Percentiles rank a stretch among this genome's conserved stretches.
Evolutionary conservation across 345 rosid species (phyloP).

Genomic region (Aquilaria malaccensis): DNA sequence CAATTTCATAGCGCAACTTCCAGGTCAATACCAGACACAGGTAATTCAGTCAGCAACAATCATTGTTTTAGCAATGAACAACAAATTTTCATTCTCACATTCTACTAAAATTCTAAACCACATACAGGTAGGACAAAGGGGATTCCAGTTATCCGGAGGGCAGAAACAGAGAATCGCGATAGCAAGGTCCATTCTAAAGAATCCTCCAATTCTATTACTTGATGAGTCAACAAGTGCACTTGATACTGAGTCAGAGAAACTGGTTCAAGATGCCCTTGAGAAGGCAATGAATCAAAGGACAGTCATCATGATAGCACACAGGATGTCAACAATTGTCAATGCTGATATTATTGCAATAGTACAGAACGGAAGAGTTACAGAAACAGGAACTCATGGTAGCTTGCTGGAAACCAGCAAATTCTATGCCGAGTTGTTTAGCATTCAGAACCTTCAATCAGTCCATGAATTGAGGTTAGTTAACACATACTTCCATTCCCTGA

Average conservation of each 20-base stretch:
- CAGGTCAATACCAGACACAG: conserved; percentile 45
- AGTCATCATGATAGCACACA: conserved; percentile 52
- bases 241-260: conserved; percentile 51
- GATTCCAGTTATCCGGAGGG: conserved; percentile 64
- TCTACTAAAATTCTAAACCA: neutral
- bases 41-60: conserved; percentile 11
- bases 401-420: conserved; percentile 35
- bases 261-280: conserved; percentile 60
- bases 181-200: conserved; percentile 57
- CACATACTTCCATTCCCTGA: neutral
- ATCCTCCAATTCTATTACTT: conserved; percentile 58
- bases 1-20: conserved; percentile 42
- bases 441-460: conserved; percentile 35
- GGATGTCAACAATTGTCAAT: conserved; percentile 51
- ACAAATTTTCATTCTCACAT: neutral
- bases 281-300: conserved; percentile 53
- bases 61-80: neutral
- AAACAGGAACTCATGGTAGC: conserved; percentile 51
- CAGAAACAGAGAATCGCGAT: conserved; percentile 68
- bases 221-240: conserved; percentile 79
- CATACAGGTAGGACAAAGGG: conserved; percentile 55
- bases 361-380: conserved; percentile 48
- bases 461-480: conserved; percentile 32
- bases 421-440: conserved; percentile 32
- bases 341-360: conserved; percentile 50